Evolutionary conservation across 805 yeast species (phyloP).

Genomic region (Lachancea sp.): DNA sequence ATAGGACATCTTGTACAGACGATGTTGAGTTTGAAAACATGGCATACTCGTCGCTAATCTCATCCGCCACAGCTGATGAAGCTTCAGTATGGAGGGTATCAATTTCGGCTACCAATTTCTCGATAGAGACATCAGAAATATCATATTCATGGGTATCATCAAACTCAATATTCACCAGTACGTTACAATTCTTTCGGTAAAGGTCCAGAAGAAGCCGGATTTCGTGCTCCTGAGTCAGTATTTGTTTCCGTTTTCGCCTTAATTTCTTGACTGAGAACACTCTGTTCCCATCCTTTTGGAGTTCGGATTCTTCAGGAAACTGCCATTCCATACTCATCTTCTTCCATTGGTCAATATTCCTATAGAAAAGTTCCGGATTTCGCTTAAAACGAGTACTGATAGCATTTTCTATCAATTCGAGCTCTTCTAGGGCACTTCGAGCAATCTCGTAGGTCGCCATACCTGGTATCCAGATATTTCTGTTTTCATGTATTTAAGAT

Average conservation of each 20-base stretch:
- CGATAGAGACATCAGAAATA: constrained; percentile 36
- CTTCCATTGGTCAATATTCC: constrained; percentile 16
- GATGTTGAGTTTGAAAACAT: constrained; percentile 23
- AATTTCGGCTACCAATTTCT: constrained; percentile 23
- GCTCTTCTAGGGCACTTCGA: constrained; percentile 47
- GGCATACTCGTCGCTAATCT: constrained; percentile 28
- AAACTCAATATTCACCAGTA: background rate
- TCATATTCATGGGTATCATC: constrained; percentile 23
- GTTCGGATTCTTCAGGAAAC: constrained; percentile 17
- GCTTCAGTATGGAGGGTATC: background rate
- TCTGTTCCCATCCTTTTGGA: constrained; percentile 20
- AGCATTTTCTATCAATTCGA: constrained; percentile 66
- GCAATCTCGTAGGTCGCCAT: constrained; percentile 29
- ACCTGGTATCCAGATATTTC: background rate
- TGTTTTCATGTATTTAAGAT: background rate
- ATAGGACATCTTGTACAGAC: constrained; percentile 32
- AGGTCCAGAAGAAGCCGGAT: constrained; percentile 44
- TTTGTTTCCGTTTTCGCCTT: constrained; percentile 42
- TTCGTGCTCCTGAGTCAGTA: constrained; percentile 63
- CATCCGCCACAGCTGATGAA: constrained; percentile 21
- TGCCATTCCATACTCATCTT: constrained; percentile 9
- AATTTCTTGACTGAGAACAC: constrained; percentile 33
- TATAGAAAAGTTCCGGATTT: constrained; percentile 51
- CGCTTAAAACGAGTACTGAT: constrained; percentile 53
- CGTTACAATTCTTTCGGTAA: constrained; percentile 28